Evolutionary conservation across 495 filamentous ascomycete species (phyloP).

Genomic region (Corynascus novoguineensis): DNA sequence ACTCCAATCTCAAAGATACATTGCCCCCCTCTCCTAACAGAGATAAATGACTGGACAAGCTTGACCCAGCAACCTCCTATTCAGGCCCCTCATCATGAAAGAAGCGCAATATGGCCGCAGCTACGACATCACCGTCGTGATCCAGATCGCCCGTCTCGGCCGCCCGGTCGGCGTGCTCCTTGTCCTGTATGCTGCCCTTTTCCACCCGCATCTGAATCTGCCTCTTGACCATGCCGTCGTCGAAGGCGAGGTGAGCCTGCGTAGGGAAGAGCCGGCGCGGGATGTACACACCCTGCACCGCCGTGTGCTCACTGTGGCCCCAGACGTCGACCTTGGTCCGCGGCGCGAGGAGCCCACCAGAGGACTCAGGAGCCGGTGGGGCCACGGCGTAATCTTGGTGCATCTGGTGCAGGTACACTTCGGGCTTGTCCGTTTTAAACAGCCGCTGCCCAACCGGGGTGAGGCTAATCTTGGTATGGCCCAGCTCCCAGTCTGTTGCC

Average conservation of each 20-base stretch:
- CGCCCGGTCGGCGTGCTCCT: constrained; percentile 28
- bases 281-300: constrained; percentile 69
- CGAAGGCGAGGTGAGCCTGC: constrained; percentile 85
- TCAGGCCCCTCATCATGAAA: constrained; percentile 30
- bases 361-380: constrained; percentile 23
- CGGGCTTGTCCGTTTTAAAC: constrained; percentile 55
- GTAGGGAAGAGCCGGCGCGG: constrained; percentile 61
- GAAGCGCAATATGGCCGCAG: constrained; percentile 33
- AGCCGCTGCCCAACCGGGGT: constrained; percentile 63
- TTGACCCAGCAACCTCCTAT: too few relatives aligned
- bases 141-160: constrained; percentile 28
- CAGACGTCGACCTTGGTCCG: constrained; percentile 27
- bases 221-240: constrained; percentile 60
- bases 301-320: constrained; percentile 42
- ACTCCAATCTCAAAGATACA: too few relatives aligned
- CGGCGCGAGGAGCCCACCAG: constrained; percentile 49
- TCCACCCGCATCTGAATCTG: constrained; percentile 54
- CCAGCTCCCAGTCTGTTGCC: constrained; percentile 67
- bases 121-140: constrained; percentile 30
- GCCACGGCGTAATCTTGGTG: constrained; percentile 71
- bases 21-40: neutral
- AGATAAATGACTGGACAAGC: neutral
- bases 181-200: constrained; percentile 58
- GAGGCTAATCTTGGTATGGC: constrained; percentile 60
- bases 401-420: constrained; percentile 65